A percentile compares a stretch with the other conserved stretches of the same genome.
These are phyloP conservation scores for Diaporthe sp. DNA, from an alignment of 2,329 filamentous ascomycete genomes.

Conservation along the genomic window DNA sequence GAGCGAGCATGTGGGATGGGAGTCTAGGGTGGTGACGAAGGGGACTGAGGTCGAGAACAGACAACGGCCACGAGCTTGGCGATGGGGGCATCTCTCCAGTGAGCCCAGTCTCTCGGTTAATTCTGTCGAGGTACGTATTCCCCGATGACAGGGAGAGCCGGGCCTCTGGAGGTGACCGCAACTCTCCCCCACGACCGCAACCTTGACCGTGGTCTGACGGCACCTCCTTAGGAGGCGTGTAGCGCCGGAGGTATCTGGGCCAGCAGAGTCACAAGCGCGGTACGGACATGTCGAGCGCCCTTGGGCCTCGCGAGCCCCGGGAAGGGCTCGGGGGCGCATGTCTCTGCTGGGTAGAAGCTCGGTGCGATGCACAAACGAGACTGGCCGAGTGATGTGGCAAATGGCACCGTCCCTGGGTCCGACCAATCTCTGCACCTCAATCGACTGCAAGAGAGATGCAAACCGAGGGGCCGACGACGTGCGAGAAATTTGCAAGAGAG, in stretches of 20 bases:
- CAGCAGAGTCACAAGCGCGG: conserved; percentile 38
- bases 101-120: conserved; percentile 31
- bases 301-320: conserved; percentile 42
- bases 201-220: conserved; percentile 35
- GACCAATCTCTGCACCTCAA: conserved; percentile 51
- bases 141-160: conserved; percentile 36
- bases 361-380: conserved; percentile 52
- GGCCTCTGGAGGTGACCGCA: conserved; percentile 38
- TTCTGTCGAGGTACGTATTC: conserved; percentile 34
- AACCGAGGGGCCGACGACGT: conserved; percentile 40
- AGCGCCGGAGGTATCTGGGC: conserved; percentile 34
- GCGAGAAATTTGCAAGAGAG: conserved; percentile 35
- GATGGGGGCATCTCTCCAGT: conserved; percentile 33
- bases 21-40: conserved; percentile 29
- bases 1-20: conserved; percentile 35
- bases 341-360: conserved; percentile 47
- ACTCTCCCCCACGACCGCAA: conserved; percentile 31
- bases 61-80: conserved; percentile 35
- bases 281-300: conserved; percentile 35
- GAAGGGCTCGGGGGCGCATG: conserved; percentile 33
- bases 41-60: conserved; percentile 29
- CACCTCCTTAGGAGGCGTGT: conserved; percentile 24
- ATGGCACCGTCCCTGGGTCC: conserved; percentile 52
- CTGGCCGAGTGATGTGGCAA: conserved; percentile 59
- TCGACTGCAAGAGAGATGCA: conserved; percentile 46